Percentiles rank a stretch among this genome's conserved stretches.
These are phyloP conservation scores for Isoetes taiwanensis DNA, from an alignment of 75 land plant species.

Conservation along the genomic window DNA sequence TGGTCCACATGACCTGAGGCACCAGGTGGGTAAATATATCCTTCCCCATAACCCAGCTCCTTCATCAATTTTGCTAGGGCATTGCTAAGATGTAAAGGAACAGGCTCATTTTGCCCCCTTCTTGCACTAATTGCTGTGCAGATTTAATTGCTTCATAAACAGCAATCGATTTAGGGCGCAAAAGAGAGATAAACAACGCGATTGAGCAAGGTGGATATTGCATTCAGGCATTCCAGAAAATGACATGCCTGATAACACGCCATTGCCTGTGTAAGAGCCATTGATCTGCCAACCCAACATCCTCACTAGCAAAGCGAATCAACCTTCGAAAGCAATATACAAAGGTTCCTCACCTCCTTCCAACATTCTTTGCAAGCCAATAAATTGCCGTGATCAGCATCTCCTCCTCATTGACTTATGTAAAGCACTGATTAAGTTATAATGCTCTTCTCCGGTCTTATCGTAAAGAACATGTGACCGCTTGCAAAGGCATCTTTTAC, in stretches of 20 bases:
- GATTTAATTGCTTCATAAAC: slow-evolving; percentile 58
- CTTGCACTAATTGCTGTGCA: slow-evolving; percentile 63
- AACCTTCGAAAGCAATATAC: slow-evolving; percentile 78
- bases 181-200: slow-evolving; percentile 75
- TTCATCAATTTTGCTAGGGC: slow-evolving; percentile 88
- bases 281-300: slow-evolving; percentile 77
- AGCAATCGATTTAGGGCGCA: slow-evolving; percentile 85
- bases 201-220: slow-evolving; percentile 76
- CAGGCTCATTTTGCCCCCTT: slow-evolving; percentile 87
- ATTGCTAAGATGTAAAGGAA: slow-evolving; percentile 85
- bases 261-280: slow-evolving; percentile 56
- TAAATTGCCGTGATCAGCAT: slow-evolving; percentile 79
- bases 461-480: slow-evolving; percentile 77
- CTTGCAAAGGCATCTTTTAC: slow-evolving; percentile 70
- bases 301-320: slow-evolving; percentile 77
- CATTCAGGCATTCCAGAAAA: slow-evolving; percentile 91
- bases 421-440: slow-evolving; percentile 87
- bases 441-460: slow-evolving; percentile 85
- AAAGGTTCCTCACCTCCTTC: slow-evolving; percentile 90
- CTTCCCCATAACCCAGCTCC: slow-evolving; percentile 85
- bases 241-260: slow-evolving; percentile 96
- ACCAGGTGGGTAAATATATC: slow-evolving; percentile 65
- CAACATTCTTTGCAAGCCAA: slow-evolving; percentile 86
- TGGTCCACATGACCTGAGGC: slow-evolving; percentile 32
- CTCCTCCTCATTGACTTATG: slow-evolving; percentile 89